Conservation (phyloP, 2,329 filamentous ascomycete species). For the Blastomyces parvus region DNA sequence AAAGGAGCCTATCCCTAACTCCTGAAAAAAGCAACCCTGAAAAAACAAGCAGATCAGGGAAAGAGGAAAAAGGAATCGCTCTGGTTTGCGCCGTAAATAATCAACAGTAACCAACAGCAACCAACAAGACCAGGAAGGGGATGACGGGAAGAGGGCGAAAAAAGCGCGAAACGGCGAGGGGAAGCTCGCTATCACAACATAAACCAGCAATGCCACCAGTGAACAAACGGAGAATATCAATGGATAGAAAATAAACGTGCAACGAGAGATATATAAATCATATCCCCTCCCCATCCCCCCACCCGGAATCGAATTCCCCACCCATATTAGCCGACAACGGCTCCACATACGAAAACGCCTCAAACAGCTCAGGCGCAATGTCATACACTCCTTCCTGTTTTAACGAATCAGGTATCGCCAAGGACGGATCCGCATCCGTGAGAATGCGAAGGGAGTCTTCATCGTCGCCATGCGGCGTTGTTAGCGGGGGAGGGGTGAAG, state of each 20-base stretch:
- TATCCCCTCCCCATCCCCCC: slow-evolving; percentile 3
- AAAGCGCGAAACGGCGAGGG: background rate
- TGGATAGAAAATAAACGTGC: background rate
- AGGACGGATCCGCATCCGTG: slow-evolving; percentile 14
- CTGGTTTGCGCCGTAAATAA: background rate
- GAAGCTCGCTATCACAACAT: background rate
- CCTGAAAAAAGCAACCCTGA: background rate
- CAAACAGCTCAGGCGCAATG: slow-evolving; percentile 37
- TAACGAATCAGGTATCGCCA: slow-evolving; percentile 24
- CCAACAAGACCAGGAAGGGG: background rate
- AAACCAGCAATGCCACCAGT: background rate
- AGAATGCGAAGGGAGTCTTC: slow-evolving; percentile 15
- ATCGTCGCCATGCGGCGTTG: slow-evolving; percentile 18
- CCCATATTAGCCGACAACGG: slow-evolving; percentile 35
- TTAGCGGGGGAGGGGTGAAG: slow-evolving; percentile 23
- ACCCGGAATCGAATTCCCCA: slow-evolving; percentile 23
- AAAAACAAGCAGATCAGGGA: background rate
- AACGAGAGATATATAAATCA: background rate
- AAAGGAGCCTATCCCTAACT: background rate
- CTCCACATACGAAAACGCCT: slow-evolving; percentile 37
- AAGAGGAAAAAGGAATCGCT: background rate
- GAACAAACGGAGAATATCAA: background rate
- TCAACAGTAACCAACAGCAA: background rate
- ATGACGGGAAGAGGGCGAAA: background rate
- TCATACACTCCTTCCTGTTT: slow-evolving; percentile 34